These are phyloP conservation scores for Citrus sinensis DNA, from an alignment of 345 rosid species.

Conservation along the genomic window DVS_A1.0 CM039163.1:47762001-47762500, in stretches of 20 bases:
- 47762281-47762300: constrained; percentile 92
- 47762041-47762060: constrained; percentile 35
- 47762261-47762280: constrained; percentile 93
- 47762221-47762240: constrained; percentile 68
- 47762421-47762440: constrained; percentile 87
- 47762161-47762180: constrained; percentile 74
- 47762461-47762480: constrained; percentile 37
- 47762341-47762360: constrained; percentile 57
- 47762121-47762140: constrained; percentile 4
- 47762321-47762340: constrained; percentile 68
- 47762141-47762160: constrained; percentile 30
- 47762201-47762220: constrained; percentile 48
- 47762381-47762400: constrained; percentile 74
- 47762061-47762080: constrained; percentile 22
- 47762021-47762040: constrained; percentile 15
- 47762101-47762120: constrained; percentile 5
- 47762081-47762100: constrained; percentile 11
- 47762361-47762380: constrained; percentile 76
- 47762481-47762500: constrained; percentile 27
- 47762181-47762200: constrained; percentile 66
- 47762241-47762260: constrained; percentile 84
- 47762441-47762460: constrained; percentile 68
- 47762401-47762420: constrained; percentile 74
- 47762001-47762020: constrained; percentile 18
- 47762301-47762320: constrained; percentile 74